phyloP scores from a whole-genome alignment of 2,329 filamentous ascomycete species.

The Magnaporthiopsis poae region DNA sequence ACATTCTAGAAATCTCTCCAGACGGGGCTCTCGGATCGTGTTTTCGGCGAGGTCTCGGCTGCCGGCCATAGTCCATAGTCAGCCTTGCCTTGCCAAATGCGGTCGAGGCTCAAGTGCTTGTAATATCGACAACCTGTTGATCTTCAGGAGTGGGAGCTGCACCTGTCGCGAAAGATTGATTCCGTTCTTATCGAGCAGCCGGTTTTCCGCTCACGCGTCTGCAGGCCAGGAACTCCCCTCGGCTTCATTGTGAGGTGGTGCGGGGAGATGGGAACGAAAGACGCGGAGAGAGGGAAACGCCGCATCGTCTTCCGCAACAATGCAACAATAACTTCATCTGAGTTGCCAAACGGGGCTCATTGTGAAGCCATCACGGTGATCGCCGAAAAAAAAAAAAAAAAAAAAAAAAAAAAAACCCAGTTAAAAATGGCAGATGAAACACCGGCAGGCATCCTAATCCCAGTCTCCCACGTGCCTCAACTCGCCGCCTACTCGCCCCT shows the following conservation, averaged over 20 bases:
- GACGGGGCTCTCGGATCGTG: neutral
- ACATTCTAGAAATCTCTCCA: neutral
- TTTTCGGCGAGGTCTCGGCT: neutral
- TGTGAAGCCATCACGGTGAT: neutral
- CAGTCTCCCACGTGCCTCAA: neutral
- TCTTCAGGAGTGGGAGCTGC: neutral
- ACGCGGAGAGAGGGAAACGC: neutral
- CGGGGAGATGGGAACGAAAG: neutral
- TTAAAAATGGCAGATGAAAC: neutral
- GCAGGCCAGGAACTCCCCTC: neutral
- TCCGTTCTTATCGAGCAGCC: neutral
- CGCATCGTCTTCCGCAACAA: no score
- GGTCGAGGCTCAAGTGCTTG: neutral
- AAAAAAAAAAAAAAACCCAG: neutral
- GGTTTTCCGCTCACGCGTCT: neutral
- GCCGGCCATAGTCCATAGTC: neutral
- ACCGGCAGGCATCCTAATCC: neutral
- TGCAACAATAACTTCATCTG: neutral
- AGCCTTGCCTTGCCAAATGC: neutral
- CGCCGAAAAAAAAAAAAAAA: neutral
- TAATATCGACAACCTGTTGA: neutral
- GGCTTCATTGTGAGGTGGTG: neutral
- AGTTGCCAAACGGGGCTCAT: neutral
- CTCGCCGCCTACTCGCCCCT: slow-evolving; percentile 2
- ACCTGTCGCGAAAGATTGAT: neutral